These are phyloP conservation scores for Selaginella tamariscina DNA, from an alignment of 75 land plant genomes.

Conservation along the genomic window DNA sequence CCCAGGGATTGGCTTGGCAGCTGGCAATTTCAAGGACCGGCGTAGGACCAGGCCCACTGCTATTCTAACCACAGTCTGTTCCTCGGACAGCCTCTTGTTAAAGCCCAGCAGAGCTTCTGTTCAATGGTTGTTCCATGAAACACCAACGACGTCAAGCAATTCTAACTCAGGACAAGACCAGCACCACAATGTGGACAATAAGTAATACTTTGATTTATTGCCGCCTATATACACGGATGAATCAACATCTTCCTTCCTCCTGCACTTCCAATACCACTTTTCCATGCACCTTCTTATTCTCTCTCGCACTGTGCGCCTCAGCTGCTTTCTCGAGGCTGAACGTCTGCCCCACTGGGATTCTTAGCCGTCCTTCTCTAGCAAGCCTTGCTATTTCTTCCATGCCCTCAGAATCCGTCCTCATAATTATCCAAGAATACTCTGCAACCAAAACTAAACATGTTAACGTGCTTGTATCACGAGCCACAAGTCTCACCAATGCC, in stretches of 20 bases:
- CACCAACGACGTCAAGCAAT: too few species aligned
- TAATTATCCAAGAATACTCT: conserved; percentile 77
- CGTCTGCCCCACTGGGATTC: conserved; percentile 68
- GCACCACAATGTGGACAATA: too few species aligned
- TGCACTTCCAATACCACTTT: conserved; percentile 66
- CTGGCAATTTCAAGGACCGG: background rate
- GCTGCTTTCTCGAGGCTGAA: conserved; percentile 59
- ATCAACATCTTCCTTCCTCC: background rate
- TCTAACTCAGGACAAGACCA: too few species aligned
- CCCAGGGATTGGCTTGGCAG: background rate
- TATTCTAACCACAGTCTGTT: background rate
- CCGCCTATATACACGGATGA: too few species aligned
- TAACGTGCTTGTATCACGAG: background rate
- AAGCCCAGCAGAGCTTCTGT: background rate
- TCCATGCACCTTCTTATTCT: conserved; percentile 47
- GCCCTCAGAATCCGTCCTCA: conserved; percentile 91
- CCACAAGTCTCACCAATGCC: conserved; percentile 57
- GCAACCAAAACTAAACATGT: conserved; percentile 5
- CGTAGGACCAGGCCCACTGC: background rate
- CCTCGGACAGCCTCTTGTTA: background rate
- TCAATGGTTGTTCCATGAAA: background rate
- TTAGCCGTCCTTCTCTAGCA: conserved; percentile 50
- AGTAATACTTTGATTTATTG: too few species aligned
- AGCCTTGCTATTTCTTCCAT: conserved; percentile 69
- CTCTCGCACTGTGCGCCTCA: conserved; percentile 78